Evolutionary conservation across 2,329 filamentous ascomycete genomes (phyloP).

Genomic region (Ilyonectria robusta): DNA sequence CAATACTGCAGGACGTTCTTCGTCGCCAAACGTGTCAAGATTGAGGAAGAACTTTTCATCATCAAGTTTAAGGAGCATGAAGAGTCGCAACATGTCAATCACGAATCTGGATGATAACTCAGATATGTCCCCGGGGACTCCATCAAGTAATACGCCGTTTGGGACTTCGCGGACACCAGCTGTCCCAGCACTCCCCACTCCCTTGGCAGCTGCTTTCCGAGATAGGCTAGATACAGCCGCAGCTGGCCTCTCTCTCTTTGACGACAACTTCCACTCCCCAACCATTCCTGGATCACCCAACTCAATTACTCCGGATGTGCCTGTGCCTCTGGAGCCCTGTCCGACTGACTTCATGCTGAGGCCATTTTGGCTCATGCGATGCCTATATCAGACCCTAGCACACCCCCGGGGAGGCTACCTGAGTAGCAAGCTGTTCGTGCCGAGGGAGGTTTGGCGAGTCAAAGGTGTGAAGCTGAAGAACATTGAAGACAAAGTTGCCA

Average conservation of each 20-base stretch:
- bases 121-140: constrained; percentile 81
- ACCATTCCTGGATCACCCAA: constrained; percentile 76
- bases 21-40: constrained; percentile 66
- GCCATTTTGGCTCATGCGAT: constrained; percentile 98
- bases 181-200: constrained; percentile 77
- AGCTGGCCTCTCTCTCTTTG: constrained; percentile 83
- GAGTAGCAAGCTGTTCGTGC: constrained; percentile 91
- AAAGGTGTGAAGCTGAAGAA: constrained; percentile 94
- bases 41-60: constrained; percentile 79
- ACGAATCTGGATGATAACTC: constrained; percentile 72
- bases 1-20: constrained; percentile 59
- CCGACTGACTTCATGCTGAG: constrained; percentile 90
- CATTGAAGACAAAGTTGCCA: constrained; percentile 92
- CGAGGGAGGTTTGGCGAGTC: constrained; percentile 92
- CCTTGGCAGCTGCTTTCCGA: constrained; percentile 73
- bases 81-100: constrained; percentile 80
- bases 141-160: constrained; percentile 76
- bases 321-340: constrained; percentile 89
- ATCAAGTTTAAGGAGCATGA: constrained; percentile 79
- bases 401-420: constrained; percentile 94
- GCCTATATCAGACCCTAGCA: constrained; percentile 90
- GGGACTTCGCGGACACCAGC: constrained; percentile 63
- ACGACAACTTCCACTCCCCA: constrained; percentile 83
- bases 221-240: constrained; percentile 70
- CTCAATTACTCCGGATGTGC: constrained; percentile 73